phyloP scores from a whole-genome alignment of 768 basidiomycete genomes.

The Favolaschia claudopus region DNA sequence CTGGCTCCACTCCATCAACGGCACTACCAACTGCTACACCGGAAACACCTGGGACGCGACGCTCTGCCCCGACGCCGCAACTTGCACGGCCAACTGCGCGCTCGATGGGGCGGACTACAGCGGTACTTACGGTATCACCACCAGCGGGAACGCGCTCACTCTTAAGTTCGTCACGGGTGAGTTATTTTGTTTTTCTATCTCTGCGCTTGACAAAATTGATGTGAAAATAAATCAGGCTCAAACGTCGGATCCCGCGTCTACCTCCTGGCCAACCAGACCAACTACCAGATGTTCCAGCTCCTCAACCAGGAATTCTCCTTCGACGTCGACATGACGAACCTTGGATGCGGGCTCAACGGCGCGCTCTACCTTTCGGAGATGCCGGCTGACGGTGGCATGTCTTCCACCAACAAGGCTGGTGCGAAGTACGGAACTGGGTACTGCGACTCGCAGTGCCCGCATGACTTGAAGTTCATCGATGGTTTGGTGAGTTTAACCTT shows the following conservation, averaged over 20 bases:
- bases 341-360: constrained; percentile 67
- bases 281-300: constrained; percentile 55
- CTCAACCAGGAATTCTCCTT: constrained; percentile 68
- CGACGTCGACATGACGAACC: constrained; percentile 65
- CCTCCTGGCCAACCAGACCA: constrained; percentile 54
- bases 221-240: constrained; percentile 11
- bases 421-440: constrained; percentile 50
- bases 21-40: constrained; percentile 58
- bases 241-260: constrained; percentile 57
- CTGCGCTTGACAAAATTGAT: no score
- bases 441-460: constrained; percentile 59
- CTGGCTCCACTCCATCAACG: constrained; percentile 49
- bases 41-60: constrained; percentile 62
- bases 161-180: constrained; percentile 55
- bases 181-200: neutral
- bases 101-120: constrained; percentile 57
- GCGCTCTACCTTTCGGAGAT: constrained; percentile 67
- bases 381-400: constrained; percentile 60
- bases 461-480: constrained; percentile 67
- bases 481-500: constrained; percentile 50
- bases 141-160: constrained; percentile 52
- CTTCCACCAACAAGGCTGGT: constrained; percentile 64
- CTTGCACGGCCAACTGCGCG: constrained; percentile 54
- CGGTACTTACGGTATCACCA: constrained; percentile 61
- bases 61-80: constrained; percentile 56